Evolutionary conservation across 2,329 filamentous ascomycete genomes (phyloP).

Genomic region (Lecanicillium sp.): DNA sequence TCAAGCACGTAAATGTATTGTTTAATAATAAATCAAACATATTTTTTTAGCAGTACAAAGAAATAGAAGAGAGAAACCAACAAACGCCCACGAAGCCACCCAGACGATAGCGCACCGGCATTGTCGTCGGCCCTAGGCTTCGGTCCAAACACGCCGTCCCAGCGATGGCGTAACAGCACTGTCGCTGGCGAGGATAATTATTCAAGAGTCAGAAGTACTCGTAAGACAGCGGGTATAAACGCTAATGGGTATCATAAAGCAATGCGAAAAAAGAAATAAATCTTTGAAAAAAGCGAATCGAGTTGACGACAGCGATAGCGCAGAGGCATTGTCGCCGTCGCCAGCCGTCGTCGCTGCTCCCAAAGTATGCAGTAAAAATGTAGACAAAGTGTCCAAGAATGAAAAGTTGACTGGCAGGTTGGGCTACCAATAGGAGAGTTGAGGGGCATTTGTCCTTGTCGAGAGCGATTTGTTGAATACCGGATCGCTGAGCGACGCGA

Average conservation of each 20-base stretch:
- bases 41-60: too few species aligned
- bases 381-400: background rate
- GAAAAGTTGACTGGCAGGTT: constrained; percentile 29
- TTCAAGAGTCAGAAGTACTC: constrained; percentile 23
- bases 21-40: background rate
- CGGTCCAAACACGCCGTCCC: constrained; percentile 48
- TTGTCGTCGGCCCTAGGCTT: constrained; percentile 41
- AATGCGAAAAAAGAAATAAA: constrained; percentile 20
- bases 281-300: constrained; percentile 7
- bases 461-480: constrained; percentile 27
- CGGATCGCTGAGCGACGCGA: constrained; percentile 8
- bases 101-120: constrained; percentile 48
- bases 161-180: constrained; percentile 52
- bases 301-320: constrained; percentile 37
- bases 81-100: constrained; percentile 41
- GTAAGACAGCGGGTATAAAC: constrained; percentile 40
- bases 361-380: background rate
- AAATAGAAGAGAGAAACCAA: background rate
- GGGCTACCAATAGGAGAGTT: constrained; percentile 23
- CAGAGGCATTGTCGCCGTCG: constrained; percentile 45
- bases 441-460: constrained; percentile 8
- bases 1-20: background rate
- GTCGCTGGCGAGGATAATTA: constrained; percentile 42
- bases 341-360: background rate
- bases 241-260: constrained; percentile 38